These are phyloP conservation scores for Hemileccinum rubropunctum DNA, from an alignment of 768 basidiomycete genomes.

Conservation along the genomic window DNA sequence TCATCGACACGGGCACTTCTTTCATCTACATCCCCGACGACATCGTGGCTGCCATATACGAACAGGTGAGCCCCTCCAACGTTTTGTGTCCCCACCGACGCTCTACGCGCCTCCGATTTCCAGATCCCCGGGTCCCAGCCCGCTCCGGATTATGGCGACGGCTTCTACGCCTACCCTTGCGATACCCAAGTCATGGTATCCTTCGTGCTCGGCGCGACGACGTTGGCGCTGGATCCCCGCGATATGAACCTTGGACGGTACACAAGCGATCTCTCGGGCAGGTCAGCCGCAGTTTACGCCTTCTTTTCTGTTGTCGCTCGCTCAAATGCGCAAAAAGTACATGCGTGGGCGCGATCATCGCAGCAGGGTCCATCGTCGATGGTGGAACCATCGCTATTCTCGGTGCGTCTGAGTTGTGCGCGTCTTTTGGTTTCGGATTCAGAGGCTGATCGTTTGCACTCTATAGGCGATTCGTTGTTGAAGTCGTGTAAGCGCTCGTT, in stretches of 20 bases:
- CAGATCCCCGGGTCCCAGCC: slow-evolving; percentile 50
- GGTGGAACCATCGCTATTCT: slow-evolving; percentile 9
- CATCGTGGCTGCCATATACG: slow-evolving; percentile 47
- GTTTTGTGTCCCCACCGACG: neutral
- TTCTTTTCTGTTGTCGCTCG: too few relatives aligned
- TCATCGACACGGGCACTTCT: slow-evolving; percentile 68
- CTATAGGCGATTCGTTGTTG: slow-evolving; percentile 54
- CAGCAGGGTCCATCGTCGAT: slow-evolving; percentile 21
- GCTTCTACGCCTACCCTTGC: slow-evolving; percentile 60
- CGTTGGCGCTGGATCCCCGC: slow-evolving; percentile 39
- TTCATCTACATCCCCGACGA: slow-evolving; percentile 54
- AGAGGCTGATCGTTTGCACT: neutral
- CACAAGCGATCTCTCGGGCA: slow-evolving; percentile 26
- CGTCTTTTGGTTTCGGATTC: too few relatives aligned
- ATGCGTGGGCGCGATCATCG: slow-evolving; percentile 57
- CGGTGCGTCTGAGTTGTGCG: slow-evolving; percentile 14
- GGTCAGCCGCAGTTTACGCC: slow-evolving; percentile 14
- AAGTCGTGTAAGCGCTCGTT: slow-evolving; percentile 53
- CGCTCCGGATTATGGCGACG: slow-evolving; percentile 42
- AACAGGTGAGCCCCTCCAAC: slow-evolving; percentile 29
- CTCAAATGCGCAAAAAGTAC: slow-evolving; percentile 10
- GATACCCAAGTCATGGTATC: slow-evolving; percentile 31
- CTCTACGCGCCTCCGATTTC: neutral
- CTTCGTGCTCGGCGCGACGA: slow-evolving; percentile 43
- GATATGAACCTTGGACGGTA: slow-evolving; percentile 59